Conservation (phyloP, 192 early-diverging fungal genomes). For the Podila epigama region DNA sequence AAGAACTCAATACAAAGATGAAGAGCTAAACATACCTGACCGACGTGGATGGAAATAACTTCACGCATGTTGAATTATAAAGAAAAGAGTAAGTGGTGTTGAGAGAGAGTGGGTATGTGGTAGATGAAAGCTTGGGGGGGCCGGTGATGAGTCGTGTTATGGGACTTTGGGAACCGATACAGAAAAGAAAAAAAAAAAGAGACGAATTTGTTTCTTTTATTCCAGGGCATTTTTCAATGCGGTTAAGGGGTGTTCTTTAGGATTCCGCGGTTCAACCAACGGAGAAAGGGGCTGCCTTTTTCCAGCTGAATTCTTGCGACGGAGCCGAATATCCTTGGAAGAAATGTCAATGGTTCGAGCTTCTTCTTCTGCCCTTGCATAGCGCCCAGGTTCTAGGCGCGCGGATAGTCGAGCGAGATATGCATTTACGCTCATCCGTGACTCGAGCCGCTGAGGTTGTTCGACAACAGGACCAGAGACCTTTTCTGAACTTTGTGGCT, state of each 20-base stretch:
- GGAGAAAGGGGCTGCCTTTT: no score
- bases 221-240: no score
- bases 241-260: no score
- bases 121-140: constrained; percentile 2
- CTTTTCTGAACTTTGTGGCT: no score
- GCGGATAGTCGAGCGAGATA: no score
- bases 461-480: no score
- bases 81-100: neutral
- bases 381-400: no score
- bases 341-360: neutral
- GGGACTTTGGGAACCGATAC: neutral
- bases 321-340: neutral
- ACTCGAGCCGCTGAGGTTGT: no score
- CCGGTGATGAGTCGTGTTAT: constrained; percentile 1
- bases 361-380: neutral
- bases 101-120: neutral
- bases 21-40: constrained; percentile 30
- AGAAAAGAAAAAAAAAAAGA: neutral
- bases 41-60: constrained; percentile 34
- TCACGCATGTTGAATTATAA: constrained; percentile 3
- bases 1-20: neutral
- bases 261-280: no score
- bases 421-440: no score
- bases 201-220: no score
- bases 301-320: neutral